phyloP scores from a whole-genome alignment of 2,329 filamentous ascomycete species.

The Ceratocystis colombiana region DNA sequence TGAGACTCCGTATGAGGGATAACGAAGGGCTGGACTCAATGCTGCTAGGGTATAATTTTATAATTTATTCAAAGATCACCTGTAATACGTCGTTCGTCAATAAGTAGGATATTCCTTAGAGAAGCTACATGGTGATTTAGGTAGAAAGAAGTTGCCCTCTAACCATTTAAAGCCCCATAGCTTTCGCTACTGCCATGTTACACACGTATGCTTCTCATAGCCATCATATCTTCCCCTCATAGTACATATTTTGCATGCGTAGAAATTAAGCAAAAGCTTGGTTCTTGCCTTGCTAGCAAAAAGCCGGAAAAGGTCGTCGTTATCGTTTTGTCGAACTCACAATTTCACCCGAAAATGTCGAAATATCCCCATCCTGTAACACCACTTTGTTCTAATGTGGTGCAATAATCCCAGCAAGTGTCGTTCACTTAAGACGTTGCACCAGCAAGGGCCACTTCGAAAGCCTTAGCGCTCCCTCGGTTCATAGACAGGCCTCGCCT shows the following conservation, averaged over 20 bases:
- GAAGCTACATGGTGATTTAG: neutral
- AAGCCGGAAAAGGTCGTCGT: neutral
- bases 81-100: neutral
- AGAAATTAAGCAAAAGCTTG: neutral
- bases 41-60: neutral
- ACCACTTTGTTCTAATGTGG: conserved; percentile 3
- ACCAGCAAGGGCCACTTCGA: neutral
- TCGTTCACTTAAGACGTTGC: conserved; percentile 5
- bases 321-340: neutral
- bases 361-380: neutral
- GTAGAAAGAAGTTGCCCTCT: neutral
- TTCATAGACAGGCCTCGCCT: neutral
- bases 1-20: conserved; percentile 26
- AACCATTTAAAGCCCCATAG: too few relatives aligned
- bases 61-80: neutral
- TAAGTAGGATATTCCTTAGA: neutral
- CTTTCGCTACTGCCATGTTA: neutral
- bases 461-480: neutral
- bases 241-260: neutral
- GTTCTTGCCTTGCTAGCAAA: neutral
- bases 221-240: too few relatives aligned
- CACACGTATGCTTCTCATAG: neutral
- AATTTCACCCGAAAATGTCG: neutral
- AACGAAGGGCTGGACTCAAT: neutral
- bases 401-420: conserved; percentile 16